Evolutionary conservation across 1,284 basidiomycete species (phyloP).

Genomic region (Schizophyllum commune): DNA sequence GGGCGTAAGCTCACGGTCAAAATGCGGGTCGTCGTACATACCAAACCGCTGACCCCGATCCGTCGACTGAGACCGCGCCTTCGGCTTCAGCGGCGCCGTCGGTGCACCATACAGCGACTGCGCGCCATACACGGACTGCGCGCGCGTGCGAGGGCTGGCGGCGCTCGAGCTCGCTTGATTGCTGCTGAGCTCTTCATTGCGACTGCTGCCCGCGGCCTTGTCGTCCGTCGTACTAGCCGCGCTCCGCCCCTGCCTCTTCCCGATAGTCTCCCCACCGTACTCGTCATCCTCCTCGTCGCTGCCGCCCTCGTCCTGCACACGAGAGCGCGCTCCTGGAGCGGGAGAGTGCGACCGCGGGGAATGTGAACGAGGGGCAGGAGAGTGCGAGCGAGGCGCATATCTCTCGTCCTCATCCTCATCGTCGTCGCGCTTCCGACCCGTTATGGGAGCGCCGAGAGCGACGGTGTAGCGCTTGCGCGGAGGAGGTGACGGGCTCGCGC

Average conservation of each 20-base stretch:
- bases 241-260: constrained; percentile 28
- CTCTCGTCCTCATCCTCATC: constrained; percentile 22
- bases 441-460: constrained; percentile 56
- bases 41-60: constrained; percentile 27
- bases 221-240: constrained; percentile 9
- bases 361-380: too few relatives aligned
- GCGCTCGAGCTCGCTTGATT: constrained; percentile 3
- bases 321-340: too few relatives aligned
- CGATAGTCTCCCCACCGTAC: constrained; percentile 54
- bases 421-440: too few relatives aligned
- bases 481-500: constrained; percentile 42
- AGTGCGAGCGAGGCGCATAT: constrained; percentile 19
- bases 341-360: too few relatives aligned
- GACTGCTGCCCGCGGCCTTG: background rate
- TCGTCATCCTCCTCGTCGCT: constrained; percentile 25
- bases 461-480: constrained; percentile 70
- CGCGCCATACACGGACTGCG: constrained; percentile 43
- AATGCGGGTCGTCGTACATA: too few relatives aligned
- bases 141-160: constrained; percentile 33
- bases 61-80: constrained; percentile 46
- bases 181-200: background rate
- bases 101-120: constrained; percentile 12
- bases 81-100: constrained; percentile 35
- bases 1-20: too few relatives aligned
- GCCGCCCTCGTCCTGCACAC: constrained; percentile 15